Percentiles rank a stretch among this genome's conserved stretches.
These are phyloP conservation scores for Alternaria metachromatica DNA, from an alignment of 2,329 filamentous ascomycete species.

Conservation along the genomic window DNA sequence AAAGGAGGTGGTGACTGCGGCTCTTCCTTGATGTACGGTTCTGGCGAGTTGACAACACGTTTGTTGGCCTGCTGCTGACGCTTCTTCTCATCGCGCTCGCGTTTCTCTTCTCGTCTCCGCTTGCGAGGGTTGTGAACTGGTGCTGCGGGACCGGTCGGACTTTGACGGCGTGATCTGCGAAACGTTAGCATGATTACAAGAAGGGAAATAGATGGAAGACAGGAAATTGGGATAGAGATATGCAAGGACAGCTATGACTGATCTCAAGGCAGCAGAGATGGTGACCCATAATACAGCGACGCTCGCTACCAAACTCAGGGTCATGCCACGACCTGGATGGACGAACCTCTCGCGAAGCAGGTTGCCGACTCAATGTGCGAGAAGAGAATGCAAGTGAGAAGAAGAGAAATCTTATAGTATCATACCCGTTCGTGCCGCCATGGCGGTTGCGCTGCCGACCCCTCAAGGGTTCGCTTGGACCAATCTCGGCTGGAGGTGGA, in stretches of 20 bases:
- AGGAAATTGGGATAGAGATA: not conserved
- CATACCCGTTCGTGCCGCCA: constrained; percentile 43
- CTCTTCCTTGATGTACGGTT: constrained; percentile 67
- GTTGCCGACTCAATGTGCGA: not conserved
- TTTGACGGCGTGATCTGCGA: constrained; percentile 49
- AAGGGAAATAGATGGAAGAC: not conserved
- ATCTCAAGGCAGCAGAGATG: not conserved
- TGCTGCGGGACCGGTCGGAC: constrained; percentile 52
- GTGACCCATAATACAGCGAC: not conserved
- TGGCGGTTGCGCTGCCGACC: constrained; percentile 34
- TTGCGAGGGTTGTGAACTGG: constrained; percentile 58
- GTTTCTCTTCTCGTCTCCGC: constrained; percentile 56
- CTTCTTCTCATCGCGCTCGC: constrained; percentile 41
- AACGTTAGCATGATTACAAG: constrained; percentile 18
- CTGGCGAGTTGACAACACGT: constrained; percentile 44
- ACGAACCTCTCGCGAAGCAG: not conserved
- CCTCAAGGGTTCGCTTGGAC: constrained; percentile 31
- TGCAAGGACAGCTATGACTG: not conserved
- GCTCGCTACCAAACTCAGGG: not conserved
- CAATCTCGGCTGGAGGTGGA: constrained; percentile 54
- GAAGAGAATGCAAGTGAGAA: constrained; percentile 28
- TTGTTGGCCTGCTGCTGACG: constrained; percentile 48
- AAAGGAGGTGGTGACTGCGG: constrained; percentile 67
- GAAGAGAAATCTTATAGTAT: constrained; percentile 13
- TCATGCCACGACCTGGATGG: not conserved